Evolutionary conservation across 257 asterid species (phyloP).

Genomic region (Hygrophila difformis): DNA sequence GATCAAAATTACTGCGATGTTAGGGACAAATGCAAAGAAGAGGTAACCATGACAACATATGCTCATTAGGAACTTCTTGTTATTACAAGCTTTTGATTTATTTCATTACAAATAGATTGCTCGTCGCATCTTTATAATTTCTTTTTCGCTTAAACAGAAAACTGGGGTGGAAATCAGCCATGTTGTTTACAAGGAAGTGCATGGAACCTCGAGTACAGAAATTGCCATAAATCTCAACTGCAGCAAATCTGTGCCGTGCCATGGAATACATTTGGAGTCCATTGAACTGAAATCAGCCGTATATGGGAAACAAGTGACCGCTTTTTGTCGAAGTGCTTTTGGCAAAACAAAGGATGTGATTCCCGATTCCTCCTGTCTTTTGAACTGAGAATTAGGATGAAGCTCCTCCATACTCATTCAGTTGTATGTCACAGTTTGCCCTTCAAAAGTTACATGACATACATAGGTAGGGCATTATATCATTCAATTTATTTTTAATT

Average conservation of each 20-base stretch:
- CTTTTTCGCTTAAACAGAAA: slow-evolving; percentile 27
- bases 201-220: slow-evolving; percentile 40
- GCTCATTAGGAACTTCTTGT: neutral
- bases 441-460: too few relatives aligned
- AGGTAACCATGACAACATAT: too few relatives aligned
- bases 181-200: slow-evolving; percentile 28
- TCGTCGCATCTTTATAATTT: too few relatives aligned
- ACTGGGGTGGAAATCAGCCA: slow-evolving; percentile 49
- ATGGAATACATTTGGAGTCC: slow-evolving; percentile 27
- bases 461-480: too few relatives aligned
- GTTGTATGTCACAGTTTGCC: too few relatives aligned
- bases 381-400: too few relatives aligned
- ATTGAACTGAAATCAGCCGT: slow-evolving; percentile 21
- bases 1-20: slow-evolving; percentile 46
- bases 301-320: slow-evolving; percentile 24
- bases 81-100: too few relatives aligned
- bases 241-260: slow-evolving; percentile 39
- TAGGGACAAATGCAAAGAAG: slow-evolving; percentile 29
- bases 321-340: slow-evolving; percentile 36
- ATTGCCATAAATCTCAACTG: slow-evolving; percentile 48
- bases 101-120: too few relatives aligned
- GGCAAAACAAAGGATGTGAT: slow-evolving; percentile 32
- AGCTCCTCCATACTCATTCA: too few relatives aligned
- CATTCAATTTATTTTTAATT: too few relatives aligned
- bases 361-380: slow-evolving; percentile 38